These are phyloP conservation scores for Metschnikowia vanudenii DNA, from an alignment of 805 yeast species.

Conservation along the genomic window DNA sequence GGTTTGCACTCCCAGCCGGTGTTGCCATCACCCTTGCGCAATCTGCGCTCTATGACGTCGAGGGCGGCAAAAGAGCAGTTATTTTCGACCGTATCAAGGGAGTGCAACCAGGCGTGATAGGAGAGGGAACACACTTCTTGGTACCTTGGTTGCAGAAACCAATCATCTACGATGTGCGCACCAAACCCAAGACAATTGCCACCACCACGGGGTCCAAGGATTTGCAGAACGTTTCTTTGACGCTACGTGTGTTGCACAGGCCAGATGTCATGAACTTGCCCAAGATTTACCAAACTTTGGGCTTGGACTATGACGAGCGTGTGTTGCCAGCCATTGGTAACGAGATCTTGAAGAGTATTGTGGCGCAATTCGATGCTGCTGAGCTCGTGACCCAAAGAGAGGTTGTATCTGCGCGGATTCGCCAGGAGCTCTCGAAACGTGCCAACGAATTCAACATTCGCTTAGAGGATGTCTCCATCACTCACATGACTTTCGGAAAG, in stretches of 20 bases:
- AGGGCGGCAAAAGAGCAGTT: constrained; percentile 95
- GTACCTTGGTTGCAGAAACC: constrained; percentile 96
- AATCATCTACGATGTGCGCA: constrained; percentile 88
- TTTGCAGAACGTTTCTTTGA: constrained; percentile 90
- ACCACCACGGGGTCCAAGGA: constrained; percentile 97
- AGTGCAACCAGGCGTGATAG: constrained; percentile 82
- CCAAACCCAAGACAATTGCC: constrained; percentile 94
- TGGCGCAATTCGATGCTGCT: constrained; percentile 94
- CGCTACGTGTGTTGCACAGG: constrained; percentile 88
- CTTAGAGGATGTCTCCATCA: constrained; percentile 94
- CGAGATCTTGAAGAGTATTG: constrained; percentile 85
- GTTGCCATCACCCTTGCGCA: constrained; percentile 69
- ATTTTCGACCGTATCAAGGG: constrained; percentile 90
- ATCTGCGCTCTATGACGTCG: constrained; percentile 87
- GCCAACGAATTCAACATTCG: constrained; percentile 87
- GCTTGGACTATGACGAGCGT: constrained; percentile 92
- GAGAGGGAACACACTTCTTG: constrained; percentile 96
- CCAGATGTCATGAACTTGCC: constrained; percentile 88
- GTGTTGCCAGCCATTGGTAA: constrained; percentile 91
- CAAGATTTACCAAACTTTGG: constrained; percentile 82
- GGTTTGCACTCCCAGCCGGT: constrained; percentile 70
- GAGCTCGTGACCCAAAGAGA: constrained; percentile 97
- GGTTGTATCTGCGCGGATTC: constrained; percentile 83
- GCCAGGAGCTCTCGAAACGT: constrained; percentile 78
- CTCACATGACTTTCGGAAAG: constrained; percentile 94